Evolutionary conservation across 177 flowering plant species (phyloP).

Genomic region (Vitis hybrid): DNA sequence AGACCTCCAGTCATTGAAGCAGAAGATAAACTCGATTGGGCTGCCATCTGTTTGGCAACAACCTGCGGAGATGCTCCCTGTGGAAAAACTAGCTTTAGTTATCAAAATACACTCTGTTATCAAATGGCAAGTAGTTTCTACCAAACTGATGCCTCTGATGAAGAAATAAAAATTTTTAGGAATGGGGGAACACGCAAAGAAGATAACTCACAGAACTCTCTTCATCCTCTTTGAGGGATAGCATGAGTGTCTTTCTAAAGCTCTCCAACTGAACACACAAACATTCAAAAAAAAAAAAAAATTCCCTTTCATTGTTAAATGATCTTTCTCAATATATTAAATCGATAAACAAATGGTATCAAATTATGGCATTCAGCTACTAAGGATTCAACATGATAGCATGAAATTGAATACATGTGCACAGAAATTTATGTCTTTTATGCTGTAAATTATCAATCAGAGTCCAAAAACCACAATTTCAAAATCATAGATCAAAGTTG

Average conservation of each 20-base stretch:
- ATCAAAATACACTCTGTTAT: background rate
- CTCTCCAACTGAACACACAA: conserved; percentile 63
- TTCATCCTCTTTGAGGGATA: conserved; percentile 85
- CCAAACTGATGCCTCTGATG: background rate
- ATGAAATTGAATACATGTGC: too few relatives aligned
- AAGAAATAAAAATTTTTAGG: too few relatives aligned
- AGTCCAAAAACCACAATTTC: too few relatives aligned
- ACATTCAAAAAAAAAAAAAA: background rate
- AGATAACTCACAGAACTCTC: background rate
- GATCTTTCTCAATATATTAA: too few relatives aligned
- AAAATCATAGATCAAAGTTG: too few relatives aligned
- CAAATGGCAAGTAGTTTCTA: background rate
- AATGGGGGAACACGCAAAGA: too few relatives aligned
- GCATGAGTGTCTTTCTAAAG: conserved; percentile 84
- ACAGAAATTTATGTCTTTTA: too few relatives aligned
- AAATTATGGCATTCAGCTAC: too few relatives aligned
- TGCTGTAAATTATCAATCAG: too few relatives aligned
- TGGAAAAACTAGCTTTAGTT: conserved; percentile 1
- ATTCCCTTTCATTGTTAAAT: background rate
- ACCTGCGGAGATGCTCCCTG: conserved; percentile 37
- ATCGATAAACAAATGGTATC: too few relatives aligned
- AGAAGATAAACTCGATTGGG: conserved; percentile 22
- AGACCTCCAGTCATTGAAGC: conserved; percentile 33
- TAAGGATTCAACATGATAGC: too few relatives aligned
- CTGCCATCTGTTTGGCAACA: conserved; percentile 43